Evolutionary conservation across 306 rosid genomes (phyloP).

Genomic region (Echinosophora koreensis): DNA sequence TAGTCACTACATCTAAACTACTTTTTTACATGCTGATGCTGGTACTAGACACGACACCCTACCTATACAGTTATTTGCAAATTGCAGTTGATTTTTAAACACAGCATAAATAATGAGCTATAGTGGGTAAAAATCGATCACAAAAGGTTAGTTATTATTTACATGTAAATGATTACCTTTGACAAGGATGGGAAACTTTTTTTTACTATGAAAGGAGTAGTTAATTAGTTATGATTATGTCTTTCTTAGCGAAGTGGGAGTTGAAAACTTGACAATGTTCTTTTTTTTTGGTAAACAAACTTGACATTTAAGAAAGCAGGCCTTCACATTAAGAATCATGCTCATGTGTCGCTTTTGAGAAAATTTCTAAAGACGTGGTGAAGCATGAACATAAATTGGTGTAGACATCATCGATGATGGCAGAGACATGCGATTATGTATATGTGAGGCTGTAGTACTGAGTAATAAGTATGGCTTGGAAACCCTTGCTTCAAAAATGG

Average conservation of each 20-base stretch:
- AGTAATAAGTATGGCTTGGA: slow-evolving; percentile 52
- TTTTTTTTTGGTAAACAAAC: no score
- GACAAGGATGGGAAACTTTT: slow-evolving; percentile 41
- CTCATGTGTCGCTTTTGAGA: slow-evolving; percentile 40
- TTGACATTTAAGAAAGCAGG: slow-evolving; percentile 45
- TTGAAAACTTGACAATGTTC: slow-evolving; percentile 46
- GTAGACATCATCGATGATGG: slow-evolving; percentile 42
- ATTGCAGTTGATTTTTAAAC: neutral
- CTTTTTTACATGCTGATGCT: slow-evolving; percentile 30
- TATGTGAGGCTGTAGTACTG: neutral
- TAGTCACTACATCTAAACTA: slow-evolving; percentile 46
- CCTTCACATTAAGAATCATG: slow-evolving; percentile 43
- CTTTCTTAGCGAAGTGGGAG: slow-evolving; percentile 49
- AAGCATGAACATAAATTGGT: slow-evolving; percentile 40
- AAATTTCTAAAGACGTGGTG: slow-evolving; percentile 6
- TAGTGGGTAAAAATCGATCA: neutral
- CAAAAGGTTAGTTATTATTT: slow-evolving; percentile 12
- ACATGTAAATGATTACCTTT: slow-evolving; percentile 33
- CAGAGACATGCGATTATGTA: slow-evolving; percentile 34
- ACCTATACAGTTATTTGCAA: slow-evolving; percentile 9
- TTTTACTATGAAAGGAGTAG: no score
- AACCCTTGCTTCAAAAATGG: slow-evolving; percentile 53
- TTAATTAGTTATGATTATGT: slow-evolving; percentile 57
- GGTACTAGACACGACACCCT: neutral
- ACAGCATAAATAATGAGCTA: slow-evolving; percentile 1